Conservation (phyloP, 495 filamentous ascomycete species). For the Penicillium parvum region DNA sequence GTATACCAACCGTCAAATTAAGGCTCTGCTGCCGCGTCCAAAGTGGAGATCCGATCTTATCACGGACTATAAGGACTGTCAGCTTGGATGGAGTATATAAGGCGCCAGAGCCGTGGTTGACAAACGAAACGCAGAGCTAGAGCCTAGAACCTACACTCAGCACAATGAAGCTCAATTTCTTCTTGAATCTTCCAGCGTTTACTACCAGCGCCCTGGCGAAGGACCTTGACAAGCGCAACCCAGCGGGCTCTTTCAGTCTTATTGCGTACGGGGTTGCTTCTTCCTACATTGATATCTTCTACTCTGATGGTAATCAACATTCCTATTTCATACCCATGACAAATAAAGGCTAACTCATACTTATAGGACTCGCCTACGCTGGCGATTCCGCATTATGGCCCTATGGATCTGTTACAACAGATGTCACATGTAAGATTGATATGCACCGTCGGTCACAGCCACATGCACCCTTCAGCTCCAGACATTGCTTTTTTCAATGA, state of each 20-base stretch:
- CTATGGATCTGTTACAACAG: conserved; percentile 17
- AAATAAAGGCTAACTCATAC: not conserved
- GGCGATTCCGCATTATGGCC: conserved; percentile 22
- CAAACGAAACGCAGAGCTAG: too few species aligned
- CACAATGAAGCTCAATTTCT: conserved; percentile 15
- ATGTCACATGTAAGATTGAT: conserved; percentile 20
- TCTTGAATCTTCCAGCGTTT: conserved; percentile 4
- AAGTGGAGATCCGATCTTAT: not conserved
- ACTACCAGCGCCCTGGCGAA: not conserved
- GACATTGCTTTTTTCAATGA: not conserved
- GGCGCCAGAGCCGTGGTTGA: too few species aligned
- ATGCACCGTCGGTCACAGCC: not conserved
- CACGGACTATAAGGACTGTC: not conserved
- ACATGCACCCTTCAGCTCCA: too few species aligned
- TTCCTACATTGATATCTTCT: conserved; percentile 10
- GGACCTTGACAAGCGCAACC: conserved; percentile 16
- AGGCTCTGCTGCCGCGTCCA: not conserved
- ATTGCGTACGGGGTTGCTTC: conserved; percentile 14
- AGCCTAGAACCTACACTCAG: too few species aligned
- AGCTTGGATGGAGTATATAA: conserved; percentile 1
- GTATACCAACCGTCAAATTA: not conserved
- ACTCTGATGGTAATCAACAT: conserved; percentile 27
- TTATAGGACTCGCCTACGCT: conserved; percentile 21
- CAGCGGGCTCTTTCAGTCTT: conserved; percentile 14
- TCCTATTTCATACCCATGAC: too few species aligned